These are phyloP conservation scores for Fusarium algeriense DNA, from an alignment of 2,329 filamentous ascomycete genomes.

Conservation along the genomic window DNA sequence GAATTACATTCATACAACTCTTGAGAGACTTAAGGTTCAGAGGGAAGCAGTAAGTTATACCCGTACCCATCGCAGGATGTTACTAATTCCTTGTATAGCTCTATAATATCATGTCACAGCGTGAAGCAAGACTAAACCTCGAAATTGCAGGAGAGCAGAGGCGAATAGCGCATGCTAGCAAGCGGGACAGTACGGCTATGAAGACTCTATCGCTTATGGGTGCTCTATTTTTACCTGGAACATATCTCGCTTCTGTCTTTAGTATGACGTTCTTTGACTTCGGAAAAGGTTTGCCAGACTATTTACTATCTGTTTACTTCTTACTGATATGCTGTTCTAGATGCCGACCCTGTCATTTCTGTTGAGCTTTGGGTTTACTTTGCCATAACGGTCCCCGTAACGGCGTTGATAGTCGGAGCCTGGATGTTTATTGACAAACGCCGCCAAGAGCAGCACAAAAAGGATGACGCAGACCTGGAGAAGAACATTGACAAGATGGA, in stretches of 20 bases:
- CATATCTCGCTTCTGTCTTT: conserved; percentile 72
- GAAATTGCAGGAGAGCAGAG: conserved; percentile 72
- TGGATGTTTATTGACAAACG: conserved; percentile 67
- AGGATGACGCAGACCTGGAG: conserved; percentile 66
- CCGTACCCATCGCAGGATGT: conserved; percentile 17
- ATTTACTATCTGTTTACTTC: not conserved
- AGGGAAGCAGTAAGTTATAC: conserved; percentile 64
- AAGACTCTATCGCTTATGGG: conserved; percentile 74
- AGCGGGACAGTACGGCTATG: conserved; percentile 73
- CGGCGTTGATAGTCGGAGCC: conserved; percentile 64
- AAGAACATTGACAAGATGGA: conserved; percentile 69
- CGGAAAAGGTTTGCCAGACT: conserved; percentile 55
- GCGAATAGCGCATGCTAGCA: conserved; percentile 69
- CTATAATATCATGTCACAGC: conserved; percentile 75
- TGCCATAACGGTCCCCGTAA: conserved; percentile 69
- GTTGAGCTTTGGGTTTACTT: conserved; percentile 73
- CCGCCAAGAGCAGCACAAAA: conserved; percentile 61
- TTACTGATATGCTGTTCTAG: conserved; percentile 30
- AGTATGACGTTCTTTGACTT: conserved; percentile 77
- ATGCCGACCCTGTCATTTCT: conserved; percentile 59
- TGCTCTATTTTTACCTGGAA: conserved; percentile 72
- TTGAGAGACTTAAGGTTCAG: conserved; percentile 72
- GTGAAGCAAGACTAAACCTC: conserved; percentile 73
- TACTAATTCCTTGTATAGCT: conserved; percentile 56
- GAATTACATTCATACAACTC: conserved; percentile 72